Evolutionary conservation across 345 rosid species (phyloP), one percentile per base, ranked within the genome.

Genomic region (Camelina sativa): DNA sequence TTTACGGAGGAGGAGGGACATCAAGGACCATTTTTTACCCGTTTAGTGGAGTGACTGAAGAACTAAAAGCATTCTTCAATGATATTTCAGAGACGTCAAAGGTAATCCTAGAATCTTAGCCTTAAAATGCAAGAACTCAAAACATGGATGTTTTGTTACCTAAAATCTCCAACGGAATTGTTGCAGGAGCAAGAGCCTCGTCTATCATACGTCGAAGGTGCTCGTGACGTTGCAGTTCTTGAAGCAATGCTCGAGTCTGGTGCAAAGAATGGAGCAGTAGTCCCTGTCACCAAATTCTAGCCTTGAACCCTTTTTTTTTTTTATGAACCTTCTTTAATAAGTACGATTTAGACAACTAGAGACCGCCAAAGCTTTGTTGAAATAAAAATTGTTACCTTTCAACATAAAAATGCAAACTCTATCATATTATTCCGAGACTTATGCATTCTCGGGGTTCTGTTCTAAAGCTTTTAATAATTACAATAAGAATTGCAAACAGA

Each of bases 221-320:
- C 97, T 56, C 85, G 95, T 79, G 98, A 94, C 32, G 86, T 90
- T 58, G 96, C 97, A 48, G 83, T 91, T 65, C 80, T 94, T 6
- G 96, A 88, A 35, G 97, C 98, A 40, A 91, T 91, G 99, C 96
- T 94, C 12, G 97, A 91, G 76, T 94, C 99, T 34, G 96, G 91
- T 74, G 72, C 60, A 28, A 91, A 82, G 50, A 70, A 76, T 58
- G 97, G 99, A 68, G 86, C 86, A 48, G 59, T 80, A 15, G 89
- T 90, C 71, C 81, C 75, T 19, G 89, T 94, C 73, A 79, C 77
- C 70, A 84, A 76, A 60, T 86, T 88, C 69, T 87, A 84, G 85
- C 46, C 65, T 53, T 47, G 47, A 51, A 64, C 7, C 7, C 30
- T 4, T 28, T 4, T 28, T 4, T 4, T 28, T 28, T 0, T 28